Evolutionary conservation across 495 filamentous ascomycete species (phyloP).

Genomic region (Xylaria venustula): DNA sequence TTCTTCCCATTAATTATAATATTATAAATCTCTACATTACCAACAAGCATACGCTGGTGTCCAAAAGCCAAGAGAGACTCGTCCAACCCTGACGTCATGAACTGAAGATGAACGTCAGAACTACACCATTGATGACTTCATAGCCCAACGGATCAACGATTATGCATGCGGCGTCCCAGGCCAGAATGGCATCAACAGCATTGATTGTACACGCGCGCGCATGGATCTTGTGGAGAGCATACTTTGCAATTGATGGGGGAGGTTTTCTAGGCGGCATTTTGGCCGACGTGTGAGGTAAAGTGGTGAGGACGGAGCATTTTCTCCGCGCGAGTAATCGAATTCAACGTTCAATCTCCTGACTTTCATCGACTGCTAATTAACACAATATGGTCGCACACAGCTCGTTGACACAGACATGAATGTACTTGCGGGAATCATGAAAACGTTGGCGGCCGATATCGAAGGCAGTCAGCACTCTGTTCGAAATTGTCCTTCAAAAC

Average conservation of each 20-base stretch:
- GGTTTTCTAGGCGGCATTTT: not conserved
- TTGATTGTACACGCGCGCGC: too few relatives aligned
- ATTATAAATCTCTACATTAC: not conserved
- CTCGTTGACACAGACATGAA: slow-evolving; percentile 33
- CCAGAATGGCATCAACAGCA: not conserved
- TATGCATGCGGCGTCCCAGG: too few relatives aligned
- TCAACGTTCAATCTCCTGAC: not conserved
- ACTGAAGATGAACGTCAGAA: slow-evolving; percentile 18
- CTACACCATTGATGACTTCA: slow-evolving; percentile 26
- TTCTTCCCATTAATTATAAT: not conserved
- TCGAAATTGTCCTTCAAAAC: slow-evolving; percentile 12
- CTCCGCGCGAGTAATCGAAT: not conserved
- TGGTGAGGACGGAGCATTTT: not conserved
- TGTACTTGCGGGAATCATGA: slow-evolving; percentile 26
- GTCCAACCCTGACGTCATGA: slow-evolving; percentile 25
- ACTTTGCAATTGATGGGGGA: not conserved
- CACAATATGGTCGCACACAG: slow-evolving; percentile 26
- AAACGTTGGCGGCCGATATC: slow-evolving; percentile 22
- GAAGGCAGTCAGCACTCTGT: slow-evolving; percentile 20
- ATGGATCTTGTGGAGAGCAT: slow-evolving; percentile 13
- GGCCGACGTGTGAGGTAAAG: not conserved
- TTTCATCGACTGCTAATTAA: too few relatives aligned
- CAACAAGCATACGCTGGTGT: not conserved
- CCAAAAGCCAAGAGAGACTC: not conserved
- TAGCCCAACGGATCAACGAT: not conserved